Evolutionary conservation across 768 basidiomycete species (phyloP), one percentile per base, ranked within the genome.

Genomic region (Lentinula lateritia): DNA sequence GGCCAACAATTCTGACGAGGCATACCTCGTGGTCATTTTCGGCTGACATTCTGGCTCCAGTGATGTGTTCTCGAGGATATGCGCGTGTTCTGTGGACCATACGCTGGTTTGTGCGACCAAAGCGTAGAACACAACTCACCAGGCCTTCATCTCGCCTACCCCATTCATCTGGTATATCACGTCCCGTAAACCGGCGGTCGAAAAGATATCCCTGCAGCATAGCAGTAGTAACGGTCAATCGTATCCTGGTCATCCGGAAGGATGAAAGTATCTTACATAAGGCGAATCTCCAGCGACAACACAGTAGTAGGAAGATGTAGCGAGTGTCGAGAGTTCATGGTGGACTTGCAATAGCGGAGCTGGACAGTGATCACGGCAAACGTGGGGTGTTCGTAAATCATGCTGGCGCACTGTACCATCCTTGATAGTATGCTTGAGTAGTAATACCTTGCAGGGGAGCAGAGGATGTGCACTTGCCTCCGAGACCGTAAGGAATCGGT

Each of bases 361-460:
- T 23, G 92, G 87, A 69, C 93, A 96, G 9, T 75, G 68, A 10
- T 71, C 66, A 34, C 72, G 65, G 73, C 93, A 96, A n/a, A 72
- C 72, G 71, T 95, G 90, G 13, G 80, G 73, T 9, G 81, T 80
- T 56, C 93, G 79, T 48, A 95, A 73, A 69, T 96, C 93, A 70
- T 95, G 93, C 68, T 95, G 93, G 28, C 93, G 83, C 9, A 95
- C 92, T 34, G 87, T 82, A 3, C 92, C 93, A 73, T 96, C 93
- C 88, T 93, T 68, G 63, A 45, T 28, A 28, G 71, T 5, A 16
- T 50, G 10, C 62, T 23, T 13, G 61, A 36, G 41, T 4, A 28
- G 28, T 18, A 34, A 43, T 34, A 54, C 45, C 15, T 46, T 4
- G 41, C 32, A 13, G 62, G 60, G 68, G 58, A 9, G 41, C 65